Conservation (phyloP, 306 rosid species). For the Vicia faba region DNA sequence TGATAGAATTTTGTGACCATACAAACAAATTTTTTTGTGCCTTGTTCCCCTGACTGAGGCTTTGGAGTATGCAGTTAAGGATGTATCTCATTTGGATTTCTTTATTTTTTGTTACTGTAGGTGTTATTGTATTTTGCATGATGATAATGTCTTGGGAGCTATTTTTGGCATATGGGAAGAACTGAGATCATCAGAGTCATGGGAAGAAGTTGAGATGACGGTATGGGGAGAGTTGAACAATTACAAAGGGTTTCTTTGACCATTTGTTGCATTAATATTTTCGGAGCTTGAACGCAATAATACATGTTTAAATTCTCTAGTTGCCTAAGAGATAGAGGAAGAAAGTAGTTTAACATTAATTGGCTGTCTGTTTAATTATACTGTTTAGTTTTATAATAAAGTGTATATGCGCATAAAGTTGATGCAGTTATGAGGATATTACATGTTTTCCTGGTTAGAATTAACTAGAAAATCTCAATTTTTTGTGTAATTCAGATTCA, state of each 20-base stretch:
- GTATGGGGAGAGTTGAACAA: slow-evolving; percentile 83
- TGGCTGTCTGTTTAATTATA: neutral
- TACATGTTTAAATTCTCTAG: slow-evolving; percentile 9
- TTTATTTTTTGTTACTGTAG: slow-evolving; percentile 48
- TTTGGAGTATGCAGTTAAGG: too few relatives aligned
- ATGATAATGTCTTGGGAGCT: slow-evolving; percentile 87
- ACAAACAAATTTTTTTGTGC: too few relatives aligned
- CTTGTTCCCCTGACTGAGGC: too few relatives aligned
- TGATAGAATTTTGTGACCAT: too few relatives aligned
- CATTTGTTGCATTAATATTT: slow-evolving; percentile 24
- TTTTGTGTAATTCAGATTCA: neutral
- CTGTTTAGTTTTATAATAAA: slow-evolving; percentile 27
- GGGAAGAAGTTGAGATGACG: slow-evolving; percentile 86
- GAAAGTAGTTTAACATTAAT: neutral
- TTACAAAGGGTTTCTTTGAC: slow-evolving; percentile 69
- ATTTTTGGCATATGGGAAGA: slow-evolving; percentile 76
- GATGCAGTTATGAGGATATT: slow-evolving; percentile 10
- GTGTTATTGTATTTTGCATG: slow-evolving; percentile 90
- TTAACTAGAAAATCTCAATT: neutral
- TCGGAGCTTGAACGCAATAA: slow-evolving; percentile 1
- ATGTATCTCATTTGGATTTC: slow-evolving; percentile 27
- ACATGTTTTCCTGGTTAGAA: neutral
- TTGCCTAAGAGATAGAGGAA: neutral
- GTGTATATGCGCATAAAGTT: neutral
- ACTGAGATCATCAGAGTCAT: slow-evolving; percentile 66